Percentiles rank a stretch among this genome's conserved stretches.
Evolutionary conservation across 352 stramenopile species (phyloP).

Genomic region (Peronospora belbahrii): DNA sequence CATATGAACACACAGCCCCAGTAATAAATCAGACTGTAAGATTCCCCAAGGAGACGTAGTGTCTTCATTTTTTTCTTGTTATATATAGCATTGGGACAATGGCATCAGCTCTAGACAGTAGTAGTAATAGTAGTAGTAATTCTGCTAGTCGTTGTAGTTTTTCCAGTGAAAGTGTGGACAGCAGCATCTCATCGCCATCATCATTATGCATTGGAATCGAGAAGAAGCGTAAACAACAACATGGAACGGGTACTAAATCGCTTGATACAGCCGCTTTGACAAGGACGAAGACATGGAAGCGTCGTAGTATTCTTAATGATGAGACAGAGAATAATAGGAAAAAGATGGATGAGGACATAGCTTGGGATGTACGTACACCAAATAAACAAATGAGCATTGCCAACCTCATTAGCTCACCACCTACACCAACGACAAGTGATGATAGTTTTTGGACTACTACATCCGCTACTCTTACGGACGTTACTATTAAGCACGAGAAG

Average conservation of each 20-base stretch:
- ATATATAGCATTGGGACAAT: too few species aligned
- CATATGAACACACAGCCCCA: not conserved
- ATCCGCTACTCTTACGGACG: slow-evolving; percentile 16
- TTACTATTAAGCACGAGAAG: slow-evolving; percentile 25
- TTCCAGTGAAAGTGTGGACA: slow-evolving; percentile 11
- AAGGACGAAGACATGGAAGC: slow-evolving; percentile 12
- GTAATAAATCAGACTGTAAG: slow-evolving; percentile 23
- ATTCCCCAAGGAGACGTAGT: slow-evolving; percentile 20
- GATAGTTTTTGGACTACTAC: slow-evolving; percentile 21
- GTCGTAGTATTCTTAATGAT: slow-evolving; percentile 22
- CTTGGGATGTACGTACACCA: slow-evolving; percentile 1
- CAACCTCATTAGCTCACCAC: slow-evolving; percentile 32
- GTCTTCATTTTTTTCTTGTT: not conserved
- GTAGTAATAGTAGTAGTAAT: slow-evolving; percentile 13
- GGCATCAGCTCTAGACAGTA: slow-evolving; percentile 21
- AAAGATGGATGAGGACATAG: slow-evolving; percentile 10
- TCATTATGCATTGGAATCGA: slow-evolving; percentile 3
- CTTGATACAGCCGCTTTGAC: slow-evolving; percentile 1
- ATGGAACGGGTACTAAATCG: too few species aligned
- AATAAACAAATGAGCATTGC: slow-evolving; percentile 33
- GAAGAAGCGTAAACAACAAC: slow-evolving; percentile 29
- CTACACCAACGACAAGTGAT: slow-evolving; percentile 21
- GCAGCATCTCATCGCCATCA: slow-evolving; percentile 6
- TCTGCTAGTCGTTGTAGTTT: slow-evolving; percentile 6
- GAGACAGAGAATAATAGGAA: slow-evolving; percentile 12